Conservation (phyloP, 2,329 filamentous ascomycete genomes). For the Cylindrodendrum hubeiense region DNA sequence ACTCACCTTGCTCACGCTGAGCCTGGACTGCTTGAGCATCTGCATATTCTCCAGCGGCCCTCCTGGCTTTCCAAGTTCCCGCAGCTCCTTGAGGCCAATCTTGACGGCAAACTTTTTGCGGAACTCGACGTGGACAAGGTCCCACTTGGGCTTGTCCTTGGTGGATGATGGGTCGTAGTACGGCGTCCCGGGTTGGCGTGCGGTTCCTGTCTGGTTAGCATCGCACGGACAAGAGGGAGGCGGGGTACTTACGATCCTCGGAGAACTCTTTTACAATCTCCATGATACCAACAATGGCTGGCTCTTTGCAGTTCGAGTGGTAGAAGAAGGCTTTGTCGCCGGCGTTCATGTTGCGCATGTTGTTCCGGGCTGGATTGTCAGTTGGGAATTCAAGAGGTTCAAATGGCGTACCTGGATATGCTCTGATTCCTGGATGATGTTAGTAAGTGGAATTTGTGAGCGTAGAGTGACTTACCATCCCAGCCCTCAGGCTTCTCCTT, state of each 20-base stretch:
- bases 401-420: slow-evolving; percentile 57
- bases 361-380: slow-evolving; percentile 75
- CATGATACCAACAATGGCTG: slow-evolving; percentile 89
- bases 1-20: slow-evolving; percentile 82
- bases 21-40: slow-evolving; percentile 81
- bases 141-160: slow-evolving; percentile 74
- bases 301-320: slow-evolving; percentile 91
- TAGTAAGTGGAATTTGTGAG: neutral
- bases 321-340: slow-evolving; percentile 98
- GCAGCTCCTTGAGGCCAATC: slow-evolving; percentile 79
- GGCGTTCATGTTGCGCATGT: slow-evolving; percentile 90
- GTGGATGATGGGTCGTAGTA: slow-evolving; percentile 87
- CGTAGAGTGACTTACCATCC: slow-evolving; percentile 74
- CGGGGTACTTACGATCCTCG: slow-evolving; percentile 73
- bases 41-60: slow-evolving; percentile 80
- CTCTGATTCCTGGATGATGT: slow-evolving; percentile 57
- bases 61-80: slow-evolving; percentile 68
- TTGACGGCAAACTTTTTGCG: slow-evolving; percentile 82
- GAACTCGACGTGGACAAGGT: slow-evolving; percentile 89
- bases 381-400: accelerated
- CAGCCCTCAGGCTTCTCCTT: slow-evolving; percentile 86
- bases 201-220: slow-evolving; percentile 43
- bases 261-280: slow-evolving; percentile 88
- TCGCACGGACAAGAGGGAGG: accelerated
- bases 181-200: slow-evolving; percentile 58